Evolutionary conservation across 2,329 filamentous ascomycete species (phyloP).

Genomic region (Paraphaeosphaeria minitans): DNA sequence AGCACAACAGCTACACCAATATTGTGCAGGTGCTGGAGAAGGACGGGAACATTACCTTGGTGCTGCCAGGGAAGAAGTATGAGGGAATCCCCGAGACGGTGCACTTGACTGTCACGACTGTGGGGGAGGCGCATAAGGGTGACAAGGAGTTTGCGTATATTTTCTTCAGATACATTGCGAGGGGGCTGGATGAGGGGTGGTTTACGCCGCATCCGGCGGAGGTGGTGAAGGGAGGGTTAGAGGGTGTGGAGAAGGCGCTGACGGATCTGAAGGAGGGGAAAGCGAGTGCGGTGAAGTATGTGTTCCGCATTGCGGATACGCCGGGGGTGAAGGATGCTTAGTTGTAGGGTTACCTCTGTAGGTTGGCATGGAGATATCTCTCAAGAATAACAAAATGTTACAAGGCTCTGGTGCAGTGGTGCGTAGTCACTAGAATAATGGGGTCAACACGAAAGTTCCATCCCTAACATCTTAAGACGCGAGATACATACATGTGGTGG

Average conservation of each 20-base stretch:
- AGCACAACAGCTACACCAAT: conserved; percentile 51
- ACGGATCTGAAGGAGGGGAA: conserved; percentile 63
- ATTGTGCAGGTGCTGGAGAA: conserved; percentile 43
- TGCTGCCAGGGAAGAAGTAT: conserved; percentile 52
- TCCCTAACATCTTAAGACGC: too few species aligned
- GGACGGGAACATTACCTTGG: conserved; percentile 41
- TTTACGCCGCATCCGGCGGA: conserved; percentile 58
- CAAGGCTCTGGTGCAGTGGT: too few species aligned
- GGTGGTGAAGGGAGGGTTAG: conserved; percentile 60
- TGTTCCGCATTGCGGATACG: conserved; percentile 62
- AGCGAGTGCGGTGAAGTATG: conserved; percentile 68
- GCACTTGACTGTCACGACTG: conserved; percentile 46
- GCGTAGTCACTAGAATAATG: too few species aligned
- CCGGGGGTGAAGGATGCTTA: conserved; percentile 18
- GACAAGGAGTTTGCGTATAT: conserved; percentile 53
- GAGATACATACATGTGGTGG: too few species aligned
- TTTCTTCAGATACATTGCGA: conserved; percentile 52
- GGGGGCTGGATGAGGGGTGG: conserved; percentile 57
- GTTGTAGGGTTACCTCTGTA: conserved; percentile 5
- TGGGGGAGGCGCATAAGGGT: conserved; percentile 35
- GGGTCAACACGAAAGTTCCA: too few species aligned
- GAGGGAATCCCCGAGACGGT: conserved; percentile 49
- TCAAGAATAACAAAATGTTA: too few species aligned
- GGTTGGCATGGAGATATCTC: too few species aligned
- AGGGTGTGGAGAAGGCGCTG: conserved; percentile 60